Evolutionary conservation across 1,139 yeast species (phyloP), one percentile per base, ranked within the genome.

Genomic region (Kurtzmaniella quercitrusa): DNA sequence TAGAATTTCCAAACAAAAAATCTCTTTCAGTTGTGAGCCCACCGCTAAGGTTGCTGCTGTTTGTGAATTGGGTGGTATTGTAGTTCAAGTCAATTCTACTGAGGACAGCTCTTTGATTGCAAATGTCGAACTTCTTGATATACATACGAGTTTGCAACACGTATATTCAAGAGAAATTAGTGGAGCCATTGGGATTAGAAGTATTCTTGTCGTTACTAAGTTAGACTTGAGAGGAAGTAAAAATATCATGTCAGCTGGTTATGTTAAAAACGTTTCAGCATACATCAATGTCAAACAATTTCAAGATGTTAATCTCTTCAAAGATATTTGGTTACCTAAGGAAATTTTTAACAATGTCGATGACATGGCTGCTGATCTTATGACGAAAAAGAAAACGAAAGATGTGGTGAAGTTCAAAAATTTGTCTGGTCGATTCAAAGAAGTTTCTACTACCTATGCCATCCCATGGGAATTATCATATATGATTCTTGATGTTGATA

Each of bases 41-140:
- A 82, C 84, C 12, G 98, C 98, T 0, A 88, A 87, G 57, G 95
- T 93, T 1, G 91, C 90, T 31, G 95, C 97, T 0, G 77, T 86
- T 25, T 84, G 89, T 19, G 85, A 88, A 2, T 59, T 85, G 34
- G 85, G 82, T 27, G 82, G 84, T 0, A 77, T 87, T 25, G 75
- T 70, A 37, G 56, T 86, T 33, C 81, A 80, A 43, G 52, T 85
- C 12, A 78, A 78, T 43, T 70, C 70, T 3, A 59, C 60, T 3
- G 69, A 68, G 10, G 56, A 59, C 1, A 56, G 71, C 0, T 73
- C 78, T 3, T 65, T 76, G 7, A 51, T 73, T 12, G 64, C 77
- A 6, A 65, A 75, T 11, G 55, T 80, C 3, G 70, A 75, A 23
- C 52, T 85, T 25, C 71, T 73, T 17, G 70, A 79, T 3, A 62